phyloP scores from a whole-genome alignment of 257 asterid genomes.

The Mentha longifolia region DNA sequence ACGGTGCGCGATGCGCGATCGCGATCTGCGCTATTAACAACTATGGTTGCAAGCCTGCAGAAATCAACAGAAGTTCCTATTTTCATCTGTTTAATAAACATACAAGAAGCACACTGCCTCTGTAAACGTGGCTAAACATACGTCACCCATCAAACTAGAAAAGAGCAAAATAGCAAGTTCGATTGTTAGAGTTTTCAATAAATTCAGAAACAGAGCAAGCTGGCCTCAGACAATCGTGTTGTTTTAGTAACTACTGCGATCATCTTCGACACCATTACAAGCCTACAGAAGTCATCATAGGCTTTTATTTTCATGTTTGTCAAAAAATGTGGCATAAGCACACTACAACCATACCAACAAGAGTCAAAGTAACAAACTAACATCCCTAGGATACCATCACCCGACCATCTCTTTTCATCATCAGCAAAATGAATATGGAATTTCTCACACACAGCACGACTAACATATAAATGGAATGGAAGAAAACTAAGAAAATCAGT shows the following conservation, averaged over 20 bases:
- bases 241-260: background rate
- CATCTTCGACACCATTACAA: constrained; percentile 28
- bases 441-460: background rate
- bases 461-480: background rate
- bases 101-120: background rate
- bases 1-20: no score
- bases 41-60: constrained; percentile 18
- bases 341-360: constrained; percentile 13
- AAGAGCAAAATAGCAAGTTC: background rate
- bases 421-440: background rate
- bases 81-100: background rate
- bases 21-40: no score
- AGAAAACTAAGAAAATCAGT: background rate
- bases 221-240: constrained; percentile 19
- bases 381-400: background rate
- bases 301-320: background rate
- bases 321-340: background rate
- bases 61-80: background rate
- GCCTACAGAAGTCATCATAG: constrained; percentile 9
- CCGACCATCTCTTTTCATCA: background rate
- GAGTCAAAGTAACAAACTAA: background rate
- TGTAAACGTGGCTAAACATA: background rate
- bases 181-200: background rate
- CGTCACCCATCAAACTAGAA: background rate
- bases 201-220: background rate